Percentiles rank a stretch among this genome's conserved stretches.
These are phyloP conservation scores for Trichoderma lentiforme DNA, from an alignment of 2,329 filamentous ascomycete species.

Conservation along the genomic window DNA sequence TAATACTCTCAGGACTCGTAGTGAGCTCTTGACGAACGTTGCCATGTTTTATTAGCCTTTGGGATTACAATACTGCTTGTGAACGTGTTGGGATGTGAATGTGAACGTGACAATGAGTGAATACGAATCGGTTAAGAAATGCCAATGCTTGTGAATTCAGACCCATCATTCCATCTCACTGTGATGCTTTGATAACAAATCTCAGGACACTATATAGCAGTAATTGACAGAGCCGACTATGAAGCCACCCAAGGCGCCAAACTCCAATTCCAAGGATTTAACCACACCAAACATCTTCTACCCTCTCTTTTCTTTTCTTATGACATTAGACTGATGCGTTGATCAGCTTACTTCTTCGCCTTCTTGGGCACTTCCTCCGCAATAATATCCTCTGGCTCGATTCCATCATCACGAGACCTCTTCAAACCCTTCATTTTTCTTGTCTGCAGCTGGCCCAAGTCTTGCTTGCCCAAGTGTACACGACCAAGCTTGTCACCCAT, in stretches of 20 bases:
- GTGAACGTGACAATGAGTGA: not conserved
- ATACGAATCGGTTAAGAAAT: not conserved
- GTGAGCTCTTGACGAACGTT: not conserved
- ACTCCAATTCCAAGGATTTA: constrained; percentile 28
- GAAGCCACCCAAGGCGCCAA: constrained; percentile 32
- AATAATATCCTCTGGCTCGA: constrained; percentile 43
- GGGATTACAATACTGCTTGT: not conserved
- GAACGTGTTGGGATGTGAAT: not conserved
- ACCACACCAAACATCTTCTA: not conserved
- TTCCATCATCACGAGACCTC: constrained; percentile 64
- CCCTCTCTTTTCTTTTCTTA: not conserved
- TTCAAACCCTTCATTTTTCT: constrained; percentile 99
- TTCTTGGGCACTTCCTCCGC: constrained; percentile 38
- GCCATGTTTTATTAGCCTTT: not conserved
- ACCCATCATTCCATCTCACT: constrained; percentile 2
- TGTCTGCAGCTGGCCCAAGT: constrained; percentile 82
- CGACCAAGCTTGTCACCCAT: constrained; percentile 97
- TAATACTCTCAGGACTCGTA: not conserved
- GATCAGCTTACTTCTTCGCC: constrained; percentile 31
- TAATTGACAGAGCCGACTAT: constrained; percentile 17
- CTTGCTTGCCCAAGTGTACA: constrained; percentile 87
- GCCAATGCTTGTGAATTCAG: not conserved
- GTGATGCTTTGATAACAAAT: not conserved
- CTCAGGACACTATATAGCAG: constrained; percentile 14
- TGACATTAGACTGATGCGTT: not conserved